Conservation (phyloP, 495 filamentous ascomycete species). For the Talaromyces borbonicus region DNA sequence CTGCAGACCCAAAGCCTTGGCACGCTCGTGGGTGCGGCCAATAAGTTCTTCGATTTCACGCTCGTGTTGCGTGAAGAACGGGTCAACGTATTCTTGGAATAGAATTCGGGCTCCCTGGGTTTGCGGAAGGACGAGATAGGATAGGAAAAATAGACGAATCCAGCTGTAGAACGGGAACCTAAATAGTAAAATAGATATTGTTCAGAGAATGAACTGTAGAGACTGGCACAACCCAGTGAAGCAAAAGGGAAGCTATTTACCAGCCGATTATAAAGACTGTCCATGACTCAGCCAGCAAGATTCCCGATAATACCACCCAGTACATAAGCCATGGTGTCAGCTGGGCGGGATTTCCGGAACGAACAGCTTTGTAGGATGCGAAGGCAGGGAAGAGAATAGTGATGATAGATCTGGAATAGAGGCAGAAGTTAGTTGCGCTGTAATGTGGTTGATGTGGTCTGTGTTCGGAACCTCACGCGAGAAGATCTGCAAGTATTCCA, state of each 20-base stretch:
- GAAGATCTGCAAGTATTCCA: conserved; percentile 65
- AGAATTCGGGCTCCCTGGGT: conserved; percentile 80
- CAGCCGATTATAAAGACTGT: conserved; percentile 74
- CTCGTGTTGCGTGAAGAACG: conserved; percentile 83
- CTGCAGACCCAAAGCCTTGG: conserved; percentile 64
- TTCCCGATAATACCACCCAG: conserved; percentile 85
- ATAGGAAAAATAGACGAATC: conserved; percentile 75
- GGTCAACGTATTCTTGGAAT: conserved; percentile 78
- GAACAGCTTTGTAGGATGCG: conserved; percentile 96
- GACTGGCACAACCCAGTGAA: conserved; percentile 29
- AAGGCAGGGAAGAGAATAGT: conserved; percentile 95
- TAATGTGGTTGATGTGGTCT: not conserved
- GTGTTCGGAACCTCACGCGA: too few species aligned
- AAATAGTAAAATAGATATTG: conserved; percentile 8
- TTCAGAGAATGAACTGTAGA: conserved; percentile 21
- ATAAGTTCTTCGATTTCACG: conserved; percentile 84
- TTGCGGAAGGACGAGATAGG: conserved; percentile 96
- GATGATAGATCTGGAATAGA: conserved; percentile 58
- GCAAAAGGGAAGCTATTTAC: conserved; percentile 29
- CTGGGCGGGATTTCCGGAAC: conserved; percentile 80
- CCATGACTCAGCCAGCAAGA: conserved; percentile 78
- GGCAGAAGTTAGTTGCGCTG: not conserved
- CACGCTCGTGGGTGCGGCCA: conserved; percentile 66
- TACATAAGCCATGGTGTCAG: conserved; percentile 99
- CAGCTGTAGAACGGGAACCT: conserved; percentile 94